Percentiles rank a stretch among this genome's conserved stretches.
phyloP scores from a whole-genome alignment of 2,329 filamentous ascomycete species.

The Nemania serpens region DNA sequence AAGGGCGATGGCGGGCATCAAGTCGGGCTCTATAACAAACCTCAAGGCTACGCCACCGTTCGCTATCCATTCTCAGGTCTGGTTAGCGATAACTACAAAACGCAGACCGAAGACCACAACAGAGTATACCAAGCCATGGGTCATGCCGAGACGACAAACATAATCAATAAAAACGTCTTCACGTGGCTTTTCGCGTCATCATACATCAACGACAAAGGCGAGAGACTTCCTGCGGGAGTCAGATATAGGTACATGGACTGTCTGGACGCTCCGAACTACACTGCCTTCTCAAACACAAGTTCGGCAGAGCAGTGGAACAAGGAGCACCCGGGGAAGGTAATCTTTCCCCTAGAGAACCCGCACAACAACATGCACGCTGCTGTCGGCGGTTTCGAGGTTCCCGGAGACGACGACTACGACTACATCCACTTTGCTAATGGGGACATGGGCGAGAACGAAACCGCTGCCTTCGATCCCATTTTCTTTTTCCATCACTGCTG shows the following conservation, averaged over 20 bases:
- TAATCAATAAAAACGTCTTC: constrained; percentile 2
- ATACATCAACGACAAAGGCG: background rate
- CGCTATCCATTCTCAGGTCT: constrained; percentile 16
- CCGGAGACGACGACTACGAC: constrained; percentile 5
- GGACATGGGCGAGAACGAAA: constrained; percentile 20
- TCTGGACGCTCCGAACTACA: constrained; percentile 18
- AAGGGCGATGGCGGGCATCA: constrained; percentile 7
- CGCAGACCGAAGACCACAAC: constrained; percentile 4
- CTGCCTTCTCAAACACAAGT: constrained; percentile 16
- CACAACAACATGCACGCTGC: constrained; percentile 18
- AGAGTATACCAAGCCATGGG: background rate
- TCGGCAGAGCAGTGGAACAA: constrained; percentile 15
- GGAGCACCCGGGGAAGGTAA: background rate
- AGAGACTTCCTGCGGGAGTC: background rate
- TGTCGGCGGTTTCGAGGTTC: constrained; percentile 12
- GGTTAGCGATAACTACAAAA: background rate
- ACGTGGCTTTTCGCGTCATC: constrained; percentile 9
- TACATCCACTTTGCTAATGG: constrained; percentile 15
- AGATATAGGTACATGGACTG: constrained; percentile 3
- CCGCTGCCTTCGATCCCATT: constrained; percentile 13
- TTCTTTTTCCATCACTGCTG: constrained; percentile 16
- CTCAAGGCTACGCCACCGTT: constrained; percentile 7
- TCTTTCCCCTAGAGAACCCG: constrained; percentile 6
- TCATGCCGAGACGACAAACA: background rate
- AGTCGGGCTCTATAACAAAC: constrained; percentile 9